These are phyloP conservation scores for Globisporangium solare DNA, from an alignment of 352 stramenopile species.

Conservation along the genomic window DNA sequence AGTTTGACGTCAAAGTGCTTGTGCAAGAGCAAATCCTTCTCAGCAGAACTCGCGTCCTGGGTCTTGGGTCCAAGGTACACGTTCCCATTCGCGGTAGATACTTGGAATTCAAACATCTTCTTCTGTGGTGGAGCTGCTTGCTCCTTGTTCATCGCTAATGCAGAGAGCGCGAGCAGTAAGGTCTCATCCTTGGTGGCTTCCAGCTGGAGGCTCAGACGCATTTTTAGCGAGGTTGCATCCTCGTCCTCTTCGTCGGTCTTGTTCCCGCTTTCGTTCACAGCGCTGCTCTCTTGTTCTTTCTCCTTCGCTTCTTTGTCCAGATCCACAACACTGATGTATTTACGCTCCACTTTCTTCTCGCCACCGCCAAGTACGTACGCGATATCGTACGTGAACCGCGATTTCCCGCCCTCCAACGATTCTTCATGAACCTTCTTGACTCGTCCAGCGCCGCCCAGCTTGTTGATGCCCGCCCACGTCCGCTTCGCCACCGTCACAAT, in stretches of 20 bases:
- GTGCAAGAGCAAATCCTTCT: constrained; percentile 47
- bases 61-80: constrained; percentile 33
- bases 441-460: constrained; percentile 68
- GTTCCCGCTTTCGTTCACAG: neutral
- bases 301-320: constrained; percentile 26
- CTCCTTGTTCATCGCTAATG: neutral
- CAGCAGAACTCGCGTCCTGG: neutral
- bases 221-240: constrained; percentile 14
- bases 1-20: constrained; percentile 53
- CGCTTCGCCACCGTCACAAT: constrained; percentile 76
- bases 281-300: constrained; percentile 19
- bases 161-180: constrained; percentile 2
- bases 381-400: constrained; percentile 67
- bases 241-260: constrained; percentile 12
- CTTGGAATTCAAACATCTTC: constrained; percentile 34
- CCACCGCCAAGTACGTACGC: constrained; percentile 61
- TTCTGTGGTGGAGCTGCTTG: constrained; percentile 12
- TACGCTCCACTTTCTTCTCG: constrained; percentile 77
- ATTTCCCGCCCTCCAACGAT: constrained; percentile 26
- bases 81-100: constrained; percentile 35
- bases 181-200: constrained; percentile 18
- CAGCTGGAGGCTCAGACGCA: constrained; percentile 25
- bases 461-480: constrained; percentile 87
- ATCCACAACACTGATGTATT: constrained; percentile 73
- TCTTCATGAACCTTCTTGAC: constrained; percentile 57